Percentiles rank a stretch among this genome's conserved stretches.
These are phyloP conservation scores for Globisporangium cederbergense DNA, from an alignment of 352 stramenopile species.

Conservation along the genomic window DNA sequence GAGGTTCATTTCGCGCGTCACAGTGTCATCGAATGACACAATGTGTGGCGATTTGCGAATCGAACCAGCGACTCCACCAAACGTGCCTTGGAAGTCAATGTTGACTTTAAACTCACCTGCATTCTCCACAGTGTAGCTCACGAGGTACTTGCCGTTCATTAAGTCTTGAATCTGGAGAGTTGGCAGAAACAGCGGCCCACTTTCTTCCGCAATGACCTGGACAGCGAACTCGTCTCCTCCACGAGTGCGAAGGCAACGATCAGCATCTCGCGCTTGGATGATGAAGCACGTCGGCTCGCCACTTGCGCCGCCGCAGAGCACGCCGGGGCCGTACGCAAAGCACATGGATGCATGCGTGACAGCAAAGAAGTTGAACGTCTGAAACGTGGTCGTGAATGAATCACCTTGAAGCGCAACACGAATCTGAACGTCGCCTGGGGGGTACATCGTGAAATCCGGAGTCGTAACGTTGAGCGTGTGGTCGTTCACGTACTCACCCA, in stretches of 20 bases:
- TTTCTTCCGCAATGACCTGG: constrained; percentile 49
- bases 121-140: constrained; percentile 86
- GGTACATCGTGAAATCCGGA: constrained; percentile 89
- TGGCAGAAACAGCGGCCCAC: constrained; percentile 47
- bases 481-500: constrained; percentile 88
- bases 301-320: constrained; percentile 83
- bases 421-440: constrained; percentile 83
- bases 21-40: constrained; percentile 70
- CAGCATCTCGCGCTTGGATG: constrained; percentile 81
- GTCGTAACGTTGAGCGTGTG: constrained; percentile 85
- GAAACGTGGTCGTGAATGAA: constrained; percentile 92
- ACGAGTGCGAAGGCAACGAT: constrained; percentile 75
- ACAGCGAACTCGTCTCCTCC: constrained; percentile 93
- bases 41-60: constrained; percentile 92
- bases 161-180: constrained; percentile 81
- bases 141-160: constrained; percentile 91
- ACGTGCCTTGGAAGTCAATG: constrained; percentile 92
- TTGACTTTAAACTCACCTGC: constrained; percentile 83
- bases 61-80: constrained; percentile 79
- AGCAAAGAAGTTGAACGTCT: constrained; percentile 93
- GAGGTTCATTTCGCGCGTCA: constrained; percentile 78
- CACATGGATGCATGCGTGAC: constrained; percentile 86
- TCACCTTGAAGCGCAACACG: constrained; percentile 92
- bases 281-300: constrained; percentile 76
- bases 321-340: constrained; percentile 92